Percentiles rank a stretch among this genome's conserved stretches.
These are phyloP conservation scores for Melaleuca quinquenervia DNA, from an alignment of 345 rosid genomes.

Conservation along the genomic window DNA sequence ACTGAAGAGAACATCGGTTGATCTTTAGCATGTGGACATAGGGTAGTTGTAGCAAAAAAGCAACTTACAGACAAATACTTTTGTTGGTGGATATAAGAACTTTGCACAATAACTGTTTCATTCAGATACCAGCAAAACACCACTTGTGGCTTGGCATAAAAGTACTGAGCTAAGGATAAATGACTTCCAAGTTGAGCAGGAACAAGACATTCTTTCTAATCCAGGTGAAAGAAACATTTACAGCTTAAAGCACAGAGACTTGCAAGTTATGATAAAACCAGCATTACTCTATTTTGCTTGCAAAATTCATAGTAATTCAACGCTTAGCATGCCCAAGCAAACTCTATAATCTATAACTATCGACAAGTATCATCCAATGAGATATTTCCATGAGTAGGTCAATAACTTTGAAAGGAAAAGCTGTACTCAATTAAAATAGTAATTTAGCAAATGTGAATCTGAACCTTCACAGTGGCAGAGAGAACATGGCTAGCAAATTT, in stretches of 20 bases:
- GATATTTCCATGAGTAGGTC: neutral
- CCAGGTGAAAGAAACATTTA: neutral
- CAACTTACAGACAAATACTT: neutral
- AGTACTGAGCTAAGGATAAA: neutral
- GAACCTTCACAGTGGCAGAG: conserved; percentile 82
- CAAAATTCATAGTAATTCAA: neutral
- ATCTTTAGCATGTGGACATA: neutral
- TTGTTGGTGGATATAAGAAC: neutral
- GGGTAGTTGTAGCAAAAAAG: neutral
- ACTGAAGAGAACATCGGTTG: neutral
- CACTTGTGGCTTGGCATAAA: neutral
- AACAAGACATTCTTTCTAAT: neutral
- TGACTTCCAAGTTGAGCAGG: neutral
- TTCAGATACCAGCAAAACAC: neutral
- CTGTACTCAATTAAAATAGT: neutral
- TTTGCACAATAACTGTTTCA: neutral
- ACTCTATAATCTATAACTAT: neutral
- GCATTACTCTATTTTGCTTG: neutral
- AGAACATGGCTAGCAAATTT: conserved; percentile 83
- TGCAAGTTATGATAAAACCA: neutral
- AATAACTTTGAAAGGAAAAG: neutral
- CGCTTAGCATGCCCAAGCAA: neutral
- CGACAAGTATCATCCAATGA: neutral
- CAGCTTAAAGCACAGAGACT: neutral
- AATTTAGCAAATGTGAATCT: neutral